Evolutionary conservation across 2,329 filamentous ascomycete genomes (phyloP).

Genomic region (Camillea tinctor): DNA sequence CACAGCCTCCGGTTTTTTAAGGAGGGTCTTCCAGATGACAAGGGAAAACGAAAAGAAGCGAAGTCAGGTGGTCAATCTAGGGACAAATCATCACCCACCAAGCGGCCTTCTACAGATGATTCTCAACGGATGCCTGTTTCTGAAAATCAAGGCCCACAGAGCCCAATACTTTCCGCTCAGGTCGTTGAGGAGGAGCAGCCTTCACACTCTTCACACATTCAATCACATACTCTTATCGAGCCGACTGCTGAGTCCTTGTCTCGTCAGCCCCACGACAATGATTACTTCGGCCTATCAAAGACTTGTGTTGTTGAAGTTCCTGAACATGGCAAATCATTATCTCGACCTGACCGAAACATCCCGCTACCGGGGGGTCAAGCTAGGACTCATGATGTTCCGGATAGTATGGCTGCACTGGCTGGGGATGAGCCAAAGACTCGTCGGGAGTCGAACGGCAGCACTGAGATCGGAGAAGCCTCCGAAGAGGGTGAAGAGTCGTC

Average conservation of each 20-base stretch:
- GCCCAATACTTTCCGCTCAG: conserved; percentile 23
- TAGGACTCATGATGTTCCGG: conserved; percentile 6
- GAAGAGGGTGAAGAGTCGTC: conserved; percentile 63
- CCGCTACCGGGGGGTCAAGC: conserved; percentile 6
- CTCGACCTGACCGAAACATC: conserved; percentile 9
- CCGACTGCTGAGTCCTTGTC: conserved; percentile 11
- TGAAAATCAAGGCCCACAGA: conserved; percentile 18
- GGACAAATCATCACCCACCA: conserved; percentile 41
- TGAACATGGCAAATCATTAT: conserved; percentile 10
- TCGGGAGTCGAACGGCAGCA: conserved; percentile 40
- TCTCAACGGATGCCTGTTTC: conserved; percentile 11
- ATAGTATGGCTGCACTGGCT: conserved; percentile 10
- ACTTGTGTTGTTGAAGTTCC: conserved; percentile 14
- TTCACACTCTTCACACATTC: conserved; percentile 9
- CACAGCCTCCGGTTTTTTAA: conserved; percentile 67
- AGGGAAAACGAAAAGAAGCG: conserved; percentile 51
- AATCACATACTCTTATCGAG: conserved; percentile 19
- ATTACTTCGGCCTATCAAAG: conserved; percentile 27
- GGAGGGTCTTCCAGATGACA: conserved; percentile 62
- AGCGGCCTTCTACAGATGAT: conserved; percentile 26
- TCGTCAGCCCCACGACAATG: conserved; percentile 15
- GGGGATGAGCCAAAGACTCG: conserved; percentile 22
- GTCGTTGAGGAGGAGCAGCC: conserved; percentile 23
- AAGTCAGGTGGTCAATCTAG: conserved; percentile 31
- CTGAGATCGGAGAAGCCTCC: conserved; percentile 38